A percentile compares a stretch with the other conserved stretches of the same genome.
These are phyloP conservation scores for Umbelopsis vinacea DNA, from an alignment of 192 early-diverging fungal species.

Conservation along the genomic window DNA sequence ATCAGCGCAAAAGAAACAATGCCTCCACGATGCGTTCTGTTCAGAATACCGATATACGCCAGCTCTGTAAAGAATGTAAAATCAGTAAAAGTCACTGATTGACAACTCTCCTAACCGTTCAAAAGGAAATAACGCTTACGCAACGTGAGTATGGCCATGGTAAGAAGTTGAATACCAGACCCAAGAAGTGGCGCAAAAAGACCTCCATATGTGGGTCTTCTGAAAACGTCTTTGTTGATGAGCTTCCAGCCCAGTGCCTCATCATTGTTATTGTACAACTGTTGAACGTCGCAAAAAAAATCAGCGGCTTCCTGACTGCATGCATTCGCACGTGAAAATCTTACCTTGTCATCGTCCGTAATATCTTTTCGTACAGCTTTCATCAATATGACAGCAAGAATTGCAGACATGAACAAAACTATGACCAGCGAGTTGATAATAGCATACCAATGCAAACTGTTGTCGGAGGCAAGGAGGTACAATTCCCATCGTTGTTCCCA, in stretches of 20 bases:
- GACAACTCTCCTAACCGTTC: neutral
- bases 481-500: conserved; percentile 71
- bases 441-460: conserved; percentile 69
- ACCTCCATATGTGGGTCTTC: conserved; percentile 65
- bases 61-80: conserved; percentile 39
- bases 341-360: conserved; percentile 4
- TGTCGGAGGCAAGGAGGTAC: conserved; percentile 56
- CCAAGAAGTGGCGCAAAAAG: conserved; percentile 74
- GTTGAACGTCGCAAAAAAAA: neutral
- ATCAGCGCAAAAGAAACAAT: conserved; percentile 60
- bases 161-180: conserved; percentile 71
- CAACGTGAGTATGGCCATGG: conserved; percentile 53
- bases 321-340: neutral
- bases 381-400: conserved; percentile 70
- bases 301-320: neutral
- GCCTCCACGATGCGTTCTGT: conserved; percentile 68
- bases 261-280: conserved; percentile 55
- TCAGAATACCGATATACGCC: conserved; percentile 61
- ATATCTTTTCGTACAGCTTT: conserved; percentile 67
- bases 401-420: conserved; percentile 64
- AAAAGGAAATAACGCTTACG: conserved; percentile 16
- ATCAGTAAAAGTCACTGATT: neutral
- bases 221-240: conserved; percentile 78
- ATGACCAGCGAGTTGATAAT: conserved; percentile 74
- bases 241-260: conserved; percentile 79